Base-by-base conservation (phyloP, 192 early-diverging fungal species). In the Backusella psychrophila region DNA sequence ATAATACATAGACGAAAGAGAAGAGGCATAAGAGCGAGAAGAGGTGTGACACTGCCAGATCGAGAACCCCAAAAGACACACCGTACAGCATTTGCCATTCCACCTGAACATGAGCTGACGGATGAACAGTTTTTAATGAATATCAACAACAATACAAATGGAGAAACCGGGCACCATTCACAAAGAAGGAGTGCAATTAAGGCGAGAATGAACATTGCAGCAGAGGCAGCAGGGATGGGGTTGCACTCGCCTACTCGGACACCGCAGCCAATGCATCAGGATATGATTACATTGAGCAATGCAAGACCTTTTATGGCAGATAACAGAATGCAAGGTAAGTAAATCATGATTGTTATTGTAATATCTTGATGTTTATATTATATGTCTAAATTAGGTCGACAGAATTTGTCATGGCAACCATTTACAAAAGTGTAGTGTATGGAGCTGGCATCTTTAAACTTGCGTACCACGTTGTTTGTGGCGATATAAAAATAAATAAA, bases 1-100 rank as follows among this genome's bases (percentile, higher is more conserved):
- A 11, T 31, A 23, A 6, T 7, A 17, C 11, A 38, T 82, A 91
- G 96, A 39, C 91, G 96, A 38, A 97, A 96, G 80, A 87, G 95
- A 56, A 84, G 96, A 15, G 94, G 96, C 80, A 93, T 90, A 26
- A 85, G 93, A 35, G 91, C 94, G 15, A 84, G 91, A 71, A 78
- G 87, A 44, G 91, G 85, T 44, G 84, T 91, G 33, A 85, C 87
- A 26, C 75, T 93, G 21, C 92, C 93, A 5, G 93, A 94, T 81
- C 81, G 91, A 21, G 93, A 94, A 69, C 83, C 86, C 1, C 78
- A 85, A 33, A 93, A 92, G 77, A 93, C 92, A 12, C 82, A 89
- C 65, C 73, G 88, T 29, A 92, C 87, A 21, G 74, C 83, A 6
- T 59, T 87, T 21, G 83, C 84, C 29, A 84, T 84, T 66, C 82